Conservation (phyloP, 2,329 filamentous ascomycete species). For the Talaromyces sp. region DNA sequence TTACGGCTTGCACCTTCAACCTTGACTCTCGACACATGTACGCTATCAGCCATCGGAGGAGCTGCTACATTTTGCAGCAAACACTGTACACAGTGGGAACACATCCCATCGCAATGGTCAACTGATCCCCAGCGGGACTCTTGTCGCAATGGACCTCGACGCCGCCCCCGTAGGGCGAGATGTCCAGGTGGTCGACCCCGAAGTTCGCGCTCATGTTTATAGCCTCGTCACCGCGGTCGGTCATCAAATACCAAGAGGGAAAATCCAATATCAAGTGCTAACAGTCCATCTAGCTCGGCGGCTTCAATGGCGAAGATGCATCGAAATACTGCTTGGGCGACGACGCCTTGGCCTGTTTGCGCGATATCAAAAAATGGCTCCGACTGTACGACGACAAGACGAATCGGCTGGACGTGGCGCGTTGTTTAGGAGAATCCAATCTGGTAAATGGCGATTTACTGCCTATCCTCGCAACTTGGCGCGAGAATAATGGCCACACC, state of each 20-base stretch:
- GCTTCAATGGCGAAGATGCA: slow-evolving; percentile 70
- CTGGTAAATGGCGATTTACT: slow-evolving; percentile 84
- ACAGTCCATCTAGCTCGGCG: slow-evolving; percentile 62
- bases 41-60: not conserved
- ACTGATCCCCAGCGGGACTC: slow-evolving; percentile 12
- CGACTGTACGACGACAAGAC: slow-evolving; percentile 89
- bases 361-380: slow-evolving; percentile 92
- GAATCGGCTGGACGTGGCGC: slow-evolving; percentile 88
- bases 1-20: not conserved
- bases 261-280: not conserved
- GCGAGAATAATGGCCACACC: slow-evolving; percentile 60
- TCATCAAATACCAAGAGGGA: slow-evolving; percentile 20
- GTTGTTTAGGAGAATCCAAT: slow-evolving; percentile 87
- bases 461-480: slow-evolving; percentile 80
- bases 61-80: not conserved
- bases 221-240: slow-evolving; percentile 88
- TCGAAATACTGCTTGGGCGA: slow-evolving; percentile 85
- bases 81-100: not conserved
- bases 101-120: slow-evolving; percentile 4
- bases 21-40: not conserved
- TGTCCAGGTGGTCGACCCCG: slow-evolving; percentile 68
- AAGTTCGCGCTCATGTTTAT: slow-evolving; percentile 88
- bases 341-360: slow-evolving; percentile 83
- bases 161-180: slow-evolving; percentile 37
- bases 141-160: slow-evolving; percentile 36